Base-by-base conservation (phyloP, 176 grass and related monocot genomes). In the Olyra latifolia region DNA sequence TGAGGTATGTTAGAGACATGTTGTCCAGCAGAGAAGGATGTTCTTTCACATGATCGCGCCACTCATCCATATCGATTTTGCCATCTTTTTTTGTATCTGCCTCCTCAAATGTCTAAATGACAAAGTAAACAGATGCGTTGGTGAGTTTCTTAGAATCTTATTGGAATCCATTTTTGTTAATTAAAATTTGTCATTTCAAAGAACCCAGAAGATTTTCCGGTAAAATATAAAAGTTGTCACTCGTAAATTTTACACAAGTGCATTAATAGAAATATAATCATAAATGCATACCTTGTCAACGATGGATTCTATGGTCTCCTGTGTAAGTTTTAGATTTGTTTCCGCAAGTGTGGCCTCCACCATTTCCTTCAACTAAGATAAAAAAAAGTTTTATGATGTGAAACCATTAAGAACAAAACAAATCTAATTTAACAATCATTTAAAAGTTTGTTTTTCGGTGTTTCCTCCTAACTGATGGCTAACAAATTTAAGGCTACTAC, bases 61-160 rank as follows among this genome's bases (percentile, higher is more conserved):
- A 91, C 69, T 91, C 89, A 13, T 87, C 75, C 20, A 58, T 61
- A 78, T 91, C 84, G 50, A 91, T 91, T n/a, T 47, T 87, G 38
- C 80, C 80, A 49, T 91, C 85, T 58, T 81, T 65, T 59, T 91
- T 87, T 46, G 85, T 87, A 66, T 91, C 85, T 57, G 69, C 76
- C 39, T 87, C 85, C 43, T 75, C 74, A 76, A 91, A 91, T 44
- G 89, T 87, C 89, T 91, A 13, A 41, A 71, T 72, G 19, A 71
- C 1, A 59, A 24, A 60, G 62, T 35, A 43, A 39, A 44, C 9
- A 47, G 1, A 30, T 30, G 15, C 25, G 15, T 62, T 62, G 25
- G 25, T 62, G 10, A 30, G 23, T 62, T 12, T 25, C 12, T 24
- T 25, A 25, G 24, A 20, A 53, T 48, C 10, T 45, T 45, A 4